Percentiles rank a stretch among this genome's conserved stretches.
These are phyloP conservation scores for Pseudophaeomoniella oleicola DNA, from an alignment of 2,329 filamentous ascomycete species.

Conservation along the genomic window DNA sequence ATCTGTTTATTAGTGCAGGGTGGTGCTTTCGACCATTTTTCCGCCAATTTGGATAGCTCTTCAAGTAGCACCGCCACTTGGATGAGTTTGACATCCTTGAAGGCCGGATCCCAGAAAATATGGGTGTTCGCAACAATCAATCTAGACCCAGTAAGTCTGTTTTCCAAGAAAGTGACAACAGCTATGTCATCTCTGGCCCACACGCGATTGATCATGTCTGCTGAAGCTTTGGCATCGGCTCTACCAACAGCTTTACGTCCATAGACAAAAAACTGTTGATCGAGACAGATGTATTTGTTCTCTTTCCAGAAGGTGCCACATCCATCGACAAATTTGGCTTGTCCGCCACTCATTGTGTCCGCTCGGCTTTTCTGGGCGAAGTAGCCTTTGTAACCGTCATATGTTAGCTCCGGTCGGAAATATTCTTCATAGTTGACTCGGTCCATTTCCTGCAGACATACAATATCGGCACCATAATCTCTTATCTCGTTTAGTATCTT, in stretches of 20 bases:
- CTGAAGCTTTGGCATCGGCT: slow-evolving; percentile 91
- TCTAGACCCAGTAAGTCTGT: slow-evolving; percentile 73
- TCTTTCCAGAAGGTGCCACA: slow-evolving; percentile 95
- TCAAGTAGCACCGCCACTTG: slow-evolving; percentile 95
- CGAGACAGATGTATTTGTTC: slow-evolving; percentile 83
- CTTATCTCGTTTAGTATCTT: slow-evolving; percentile 73
- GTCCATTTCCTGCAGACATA: slow-evolving; percentile 89
- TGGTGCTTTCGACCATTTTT: slow-evolving; percentile 68
- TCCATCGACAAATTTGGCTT: slow-evolving; percentile 81
- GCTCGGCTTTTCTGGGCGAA: slow-evolving; percentile 85
- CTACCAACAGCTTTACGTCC: slow-evolving; percentile 82
- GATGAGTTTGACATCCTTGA: slow-evolving; percentile 89
- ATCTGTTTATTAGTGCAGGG: slow-evolving; percentile 63
- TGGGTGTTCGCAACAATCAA: slow-evolving; percentile 90
- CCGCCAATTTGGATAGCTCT: slow-evolving; percentile 69
- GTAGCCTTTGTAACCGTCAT: slow-evolving; percentile 82
- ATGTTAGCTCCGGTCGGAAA: slow-evolving; percentile 73
- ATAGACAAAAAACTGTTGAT: slow-evolving; percentile 91
- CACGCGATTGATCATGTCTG: slow-evolving; percentile 95
- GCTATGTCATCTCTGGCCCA: slow-evolving; percentile 98
- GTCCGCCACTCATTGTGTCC: slow-evolving; percentile 82
- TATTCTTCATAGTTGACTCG: slow-evolving; percentile 83
- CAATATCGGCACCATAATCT: slow-evolving; percentile 67
- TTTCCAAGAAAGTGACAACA: slow-evolving; percentile 83
- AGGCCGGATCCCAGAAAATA: slow-evolving; percentile 83